Evolutionary conservation across 2,329 filamentous ascomycete species (phyloP).

Genomic region (Claviceps humidiphila): DNA sequence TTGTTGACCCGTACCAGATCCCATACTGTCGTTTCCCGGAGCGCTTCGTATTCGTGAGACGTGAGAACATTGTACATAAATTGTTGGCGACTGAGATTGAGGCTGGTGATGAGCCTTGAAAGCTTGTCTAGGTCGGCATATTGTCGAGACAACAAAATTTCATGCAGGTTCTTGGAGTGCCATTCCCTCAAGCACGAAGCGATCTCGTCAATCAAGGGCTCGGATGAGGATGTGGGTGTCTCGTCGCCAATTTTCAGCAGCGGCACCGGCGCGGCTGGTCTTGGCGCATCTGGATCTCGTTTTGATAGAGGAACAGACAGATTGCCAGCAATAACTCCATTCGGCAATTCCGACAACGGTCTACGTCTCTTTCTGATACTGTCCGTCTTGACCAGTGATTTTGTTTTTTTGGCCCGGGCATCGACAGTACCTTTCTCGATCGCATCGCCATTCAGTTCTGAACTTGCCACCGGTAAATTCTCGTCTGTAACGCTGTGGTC

Average conservation of each 20-base stretch:
- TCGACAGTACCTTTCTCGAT: constrained; percentile 41
- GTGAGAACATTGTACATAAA: constrained; percentile 92
- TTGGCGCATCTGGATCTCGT: constrained; percentile 54
- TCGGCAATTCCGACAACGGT: constrained; percentile 23
- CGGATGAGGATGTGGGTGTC: constrained; percentile 75
- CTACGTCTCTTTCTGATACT: constrained; percentile 15
- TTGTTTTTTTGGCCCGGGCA: constrained; percentile 24
- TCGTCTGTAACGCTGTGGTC: constrained; percentile 18
- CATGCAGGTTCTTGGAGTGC: constrained; percentile 95
- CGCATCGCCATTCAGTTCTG: constrained; percentile 31
- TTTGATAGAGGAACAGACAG: constrained; percentile 32
- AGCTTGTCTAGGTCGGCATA: constrained; percentile 74
- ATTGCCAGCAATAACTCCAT: constrained; percentile 26
- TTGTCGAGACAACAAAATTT: constrained; percentile 69
- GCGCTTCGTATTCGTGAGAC: constrained; percentile 60
- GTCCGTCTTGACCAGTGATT: constrained; percentile 16
- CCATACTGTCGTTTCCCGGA: constrained; percentile 90
- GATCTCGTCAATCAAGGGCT: constrained; percentile 94
- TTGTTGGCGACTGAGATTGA: constrained; percentile 78
- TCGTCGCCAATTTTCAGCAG: constrained; percentile 98
- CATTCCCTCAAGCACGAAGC: constrained; percentile 93
- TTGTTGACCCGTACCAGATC: constrained; percentile 91
- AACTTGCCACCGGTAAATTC: constrained; percentile 13
- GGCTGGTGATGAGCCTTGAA: constrained; percentile 63
- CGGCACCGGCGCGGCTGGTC: constrained; percentile 82